A percentile compares a stretch with the other conserved stretches of the same genome.
phyloP scores from a whole-genome alignment of 305 asterid species.

The Fraxinus floribunda region DNA sequence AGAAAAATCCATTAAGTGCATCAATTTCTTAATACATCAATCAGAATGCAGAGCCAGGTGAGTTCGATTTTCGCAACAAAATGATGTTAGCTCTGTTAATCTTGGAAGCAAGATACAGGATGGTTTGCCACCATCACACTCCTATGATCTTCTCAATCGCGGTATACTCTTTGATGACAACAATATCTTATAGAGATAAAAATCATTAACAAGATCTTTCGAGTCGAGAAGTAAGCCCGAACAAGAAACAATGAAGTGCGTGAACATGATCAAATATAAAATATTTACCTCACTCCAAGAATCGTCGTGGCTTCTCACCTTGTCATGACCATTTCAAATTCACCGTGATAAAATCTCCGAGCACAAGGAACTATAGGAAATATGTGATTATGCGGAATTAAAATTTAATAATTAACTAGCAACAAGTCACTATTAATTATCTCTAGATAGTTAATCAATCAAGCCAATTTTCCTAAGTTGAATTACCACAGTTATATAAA shows the following conservation, averaged over 20 bases:
- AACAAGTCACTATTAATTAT: no score
- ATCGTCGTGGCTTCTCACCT: constrained; percentile 73
- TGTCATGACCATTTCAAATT: constrained; percentile 64
- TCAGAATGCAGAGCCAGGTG: constrained; percentile 51
- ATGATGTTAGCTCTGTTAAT: constrained; percentile 75
- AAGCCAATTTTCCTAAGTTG: no score
- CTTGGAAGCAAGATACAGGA: constrained; percentile 80
- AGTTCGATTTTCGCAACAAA: constrained; percentile 42
- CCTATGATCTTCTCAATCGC: constrained; percentile 52
- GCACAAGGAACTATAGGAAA: constrained; percentile 37
- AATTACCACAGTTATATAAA: no score
- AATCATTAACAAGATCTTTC: background rate
- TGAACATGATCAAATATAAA: background rate
- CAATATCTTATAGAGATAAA: background rate
- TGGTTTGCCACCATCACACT: constrained; percentile 85
- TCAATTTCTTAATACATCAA: background rate
- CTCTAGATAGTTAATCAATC: no score
- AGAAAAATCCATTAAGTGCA: background rate
- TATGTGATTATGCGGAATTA: no score
- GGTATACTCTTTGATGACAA: constrained; percentile 41
- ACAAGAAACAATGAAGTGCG: background rate
- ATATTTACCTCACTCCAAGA: constrained; percentile 69
- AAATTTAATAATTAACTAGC: no score
- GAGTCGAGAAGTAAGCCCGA: background rate
- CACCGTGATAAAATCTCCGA: constrained; percentile 65